A percentile compares a stretch with the other conserved stretches of the same genome.
phyloP scores from a whole-genome alignment of 2,329 filamentous ascomycete species.

The Penicillium sp. region DNA sequence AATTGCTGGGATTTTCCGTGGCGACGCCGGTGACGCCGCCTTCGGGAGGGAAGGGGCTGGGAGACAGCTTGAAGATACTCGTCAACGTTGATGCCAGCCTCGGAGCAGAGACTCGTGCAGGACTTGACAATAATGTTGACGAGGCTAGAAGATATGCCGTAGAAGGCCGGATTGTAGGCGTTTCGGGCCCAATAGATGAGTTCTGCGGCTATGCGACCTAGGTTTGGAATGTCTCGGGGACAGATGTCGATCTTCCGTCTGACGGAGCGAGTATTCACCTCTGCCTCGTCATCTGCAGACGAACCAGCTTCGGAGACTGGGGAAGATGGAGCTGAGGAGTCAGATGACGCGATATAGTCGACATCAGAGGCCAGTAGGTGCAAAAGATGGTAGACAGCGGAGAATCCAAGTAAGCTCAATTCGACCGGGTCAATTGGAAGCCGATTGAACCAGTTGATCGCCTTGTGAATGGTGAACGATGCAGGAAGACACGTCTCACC shows the following conservation, averaged over 20 bases:
- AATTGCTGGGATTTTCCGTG: slow-evolving; percentile 20
- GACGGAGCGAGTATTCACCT: slow-evolving; percentile 20
- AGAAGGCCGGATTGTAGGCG: slow-evolving; percentile 49
- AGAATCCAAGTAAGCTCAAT: slow-evolving; percentile 47
- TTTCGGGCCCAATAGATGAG: slow-evolving; percentile 51
- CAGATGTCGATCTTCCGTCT: slow-evolving; percentile 20
- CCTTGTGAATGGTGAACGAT: slow-evolving; percentile 45
- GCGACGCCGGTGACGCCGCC: slow-evolving; percentile 26
- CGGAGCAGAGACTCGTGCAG: slow-evolving; percentile 41
- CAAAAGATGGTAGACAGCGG: slow-evolving; percentile 47
- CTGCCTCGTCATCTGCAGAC: slow-evolving; percentile 36
- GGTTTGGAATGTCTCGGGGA: slow-evolving; percentile 36
- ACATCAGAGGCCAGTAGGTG: slow-evolving; percentile 47
- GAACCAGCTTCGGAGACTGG: slow-evolving; percentile 30
- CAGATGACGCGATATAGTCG: slow-evolving; percentile 43
- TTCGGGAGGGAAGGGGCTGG: slow-evolving; percentile 30
- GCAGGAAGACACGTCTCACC: slow-evolving; percentile 39
- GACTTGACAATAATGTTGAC: slow-evolving; percentile 45
- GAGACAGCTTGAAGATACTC: slow-evolving; percentile 34
- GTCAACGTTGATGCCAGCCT: slow-evolving; percentile 41
- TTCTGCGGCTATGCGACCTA: slow-evolving; percentile 45
- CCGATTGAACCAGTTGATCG: slow-evolving; percentile 47
- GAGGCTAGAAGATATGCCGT: slow-evolving; percentile 44
- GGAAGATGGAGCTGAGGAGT: slow-evolving; percentile 36
- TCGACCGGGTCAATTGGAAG: slow-evolving; percentile 49